These are phyloP conservation scores for Ceratocystis cacaofunesta DNA, from an alignment of 2,329 filamentous ascomycete species.

Conservation along the genomic window DNA sequence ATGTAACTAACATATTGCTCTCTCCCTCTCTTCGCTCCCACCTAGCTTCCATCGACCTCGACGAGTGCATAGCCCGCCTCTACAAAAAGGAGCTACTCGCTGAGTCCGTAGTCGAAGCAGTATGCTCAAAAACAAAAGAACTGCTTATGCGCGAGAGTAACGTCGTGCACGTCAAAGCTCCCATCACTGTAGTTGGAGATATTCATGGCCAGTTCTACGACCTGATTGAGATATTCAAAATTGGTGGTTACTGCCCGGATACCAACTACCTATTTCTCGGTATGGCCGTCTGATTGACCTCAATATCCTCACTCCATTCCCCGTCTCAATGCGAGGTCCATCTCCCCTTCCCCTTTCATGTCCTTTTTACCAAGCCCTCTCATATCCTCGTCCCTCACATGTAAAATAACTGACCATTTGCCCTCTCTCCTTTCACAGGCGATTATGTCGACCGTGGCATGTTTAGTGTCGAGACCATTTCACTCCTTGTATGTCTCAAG, in stretches of 20 bases:
- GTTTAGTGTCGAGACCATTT: conserved; percentile 98
- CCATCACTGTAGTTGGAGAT: conserved; percentile 93
- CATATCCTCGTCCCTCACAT: not conserved
- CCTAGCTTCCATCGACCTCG: conserved; percentile 84
- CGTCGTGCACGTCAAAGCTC: conserved; percentile 89
- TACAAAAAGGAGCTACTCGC: conserved; percentile 95
- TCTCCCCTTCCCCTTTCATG: not conserved
- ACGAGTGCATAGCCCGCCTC: conserved; percentile 92
- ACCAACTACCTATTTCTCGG: conserved; percentile 97
- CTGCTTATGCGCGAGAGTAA: conserved; percentile 99
- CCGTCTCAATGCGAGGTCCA: not conserved
- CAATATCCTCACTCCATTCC: too few species aligned
- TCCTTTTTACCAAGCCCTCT: not conserved
- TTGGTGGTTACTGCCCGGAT: conserved; percentile 91
- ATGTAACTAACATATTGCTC: not conserved
- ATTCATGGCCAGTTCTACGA: conserved; percentile 99
- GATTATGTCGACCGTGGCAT: conserved; percentile 98
- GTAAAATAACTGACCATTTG: not conserved
- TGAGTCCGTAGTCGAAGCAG: conserved; percentile 95
- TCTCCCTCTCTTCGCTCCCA: not conserved
- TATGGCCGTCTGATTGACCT: conserved; percentile 27
- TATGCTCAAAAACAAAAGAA: conserved; percentile 98
- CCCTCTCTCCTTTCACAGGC: conserved; percentile 37
- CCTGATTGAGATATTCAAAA: conserved; percentile 97
- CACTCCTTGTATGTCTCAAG: conserved; percentile 90